Evolutionary conservation across 2,329 filamentous ascomycete genomes (phyloP).

Genomic region (Claviceps paspali): DNA sequence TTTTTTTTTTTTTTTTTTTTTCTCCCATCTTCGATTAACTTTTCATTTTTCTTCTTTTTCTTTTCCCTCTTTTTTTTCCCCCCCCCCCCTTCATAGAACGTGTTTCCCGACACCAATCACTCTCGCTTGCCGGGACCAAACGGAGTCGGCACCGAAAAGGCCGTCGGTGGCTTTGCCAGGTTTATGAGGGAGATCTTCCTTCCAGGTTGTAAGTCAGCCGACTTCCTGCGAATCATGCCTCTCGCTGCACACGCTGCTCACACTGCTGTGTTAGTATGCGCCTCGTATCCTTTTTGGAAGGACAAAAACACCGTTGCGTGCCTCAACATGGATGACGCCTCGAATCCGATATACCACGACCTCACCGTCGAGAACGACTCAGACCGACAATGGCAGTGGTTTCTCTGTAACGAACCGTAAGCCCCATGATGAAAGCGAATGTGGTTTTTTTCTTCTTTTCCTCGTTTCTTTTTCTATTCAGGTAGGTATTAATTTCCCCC

Average conservation of each 20-base stretch:
- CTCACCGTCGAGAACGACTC: slow-evolving; percentile 24
- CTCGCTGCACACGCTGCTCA: too few relatives aligned
- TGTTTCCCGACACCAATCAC: slow-evolving; percentile 7
- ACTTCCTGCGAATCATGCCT: too few relatives aligned
- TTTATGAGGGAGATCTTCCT: slow-evolving; percentile 32
- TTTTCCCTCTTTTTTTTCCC: too few relatives aligned
- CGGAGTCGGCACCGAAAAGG: slow-evolving; percentile 36
- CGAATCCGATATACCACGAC: slow-evolving; percentile 35
- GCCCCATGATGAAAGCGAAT: too few relatives aligned
- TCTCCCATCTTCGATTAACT: too few relatives aligned
- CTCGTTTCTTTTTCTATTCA: too few relatives aligned
- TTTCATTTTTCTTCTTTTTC: too few relatives aligned
- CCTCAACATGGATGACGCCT: neutral
- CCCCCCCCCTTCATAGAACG: too few relatives aligned
- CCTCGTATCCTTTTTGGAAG: too few relatives aligned
- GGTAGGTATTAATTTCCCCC: too few relatives aligned
- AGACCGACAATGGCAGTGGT: slow-evolving; percentile 40
- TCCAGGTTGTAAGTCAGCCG: slow-evolving; percentile 17
- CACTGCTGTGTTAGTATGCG: slow-evolving; percentile 40
- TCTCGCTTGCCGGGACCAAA: slow-evolving; percentile 8
- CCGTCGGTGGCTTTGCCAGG: slow-evolving; percentile 38
- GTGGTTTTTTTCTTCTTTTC: too few relatives aligned
- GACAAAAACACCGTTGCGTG: slow-evolving; percentile 15
- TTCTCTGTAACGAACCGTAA: slow-evolving; percentile 44
- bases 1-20: too few relatives aligned